Conservation (phyloP, 495 filamentous ascomycete genomes). For the Aspergillus egyptiacus region DNA sequence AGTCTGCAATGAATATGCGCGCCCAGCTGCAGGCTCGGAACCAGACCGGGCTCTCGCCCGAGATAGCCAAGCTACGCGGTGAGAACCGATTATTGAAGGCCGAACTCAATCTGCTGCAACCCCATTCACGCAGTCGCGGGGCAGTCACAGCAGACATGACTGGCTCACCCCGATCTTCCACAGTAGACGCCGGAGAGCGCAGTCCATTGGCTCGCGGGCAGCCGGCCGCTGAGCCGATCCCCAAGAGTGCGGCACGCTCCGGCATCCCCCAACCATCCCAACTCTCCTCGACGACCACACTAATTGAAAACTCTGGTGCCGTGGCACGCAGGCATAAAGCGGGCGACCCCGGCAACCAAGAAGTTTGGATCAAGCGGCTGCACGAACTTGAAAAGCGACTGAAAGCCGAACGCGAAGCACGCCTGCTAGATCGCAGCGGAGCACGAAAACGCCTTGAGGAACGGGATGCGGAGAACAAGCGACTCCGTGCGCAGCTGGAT, state of each 20-base stretch:
- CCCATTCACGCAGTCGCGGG: slow-evolving; percentile 35
- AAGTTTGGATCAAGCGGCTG: slow-evolving; percentile 79
- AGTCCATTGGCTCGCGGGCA: slow-evolving; percentile 47
- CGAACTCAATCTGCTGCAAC: slow-evolving; percentile 69
- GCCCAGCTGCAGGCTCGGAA: slow-evolving; percentile 30
- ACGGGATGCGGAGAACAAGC: slow-evolving; percentile 69
- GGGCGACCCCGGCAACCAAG: slow-evolving; percentile 43
- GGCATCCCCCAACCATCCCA: slow-evolving; percentile 35
- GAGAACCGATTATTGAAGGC: slow-evolving; percentile 79
- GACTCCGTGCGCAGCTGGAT: slow-evolving; percentile 63
- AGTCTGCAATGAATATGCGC: slow-evolving; percentile 53
- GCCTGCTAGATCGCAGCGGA: slow-evolving; percentile 73
- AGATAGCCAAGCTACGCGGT: slow-evolving; percentile 66
- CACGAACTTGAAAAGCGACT: slow-evolving; percentile 82
- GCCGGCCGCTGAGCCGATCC: slow-evolving; percentile 26
- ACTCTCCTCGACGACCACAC: slow-evolving; percentile 29
- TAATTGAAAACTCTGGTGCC: slow-evolving; percentile 28
- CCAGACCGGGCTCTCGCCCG: slow-evolving; percentile 45
- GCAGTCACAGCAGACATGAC: slow-evolving; percentile 25
- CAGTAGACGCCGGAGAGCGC: slow-evolving; percentile 23
- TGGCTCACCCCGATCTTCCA: slow-evolving; percentile 25
- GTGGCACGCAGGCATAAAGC: slow-evolving; percentile 25
- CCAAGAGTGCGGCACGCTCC: slow-evolving; percentile 26
- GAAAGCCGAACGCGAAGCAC: slow-evolving; percentile 84
- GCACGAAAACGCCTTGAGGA: slow-evolving; percentile 82